These are phyloP conservation scores for Malus asiatica DNA, from an alignment of 306 rosid species.

Conservation along the genomic window DNA sequence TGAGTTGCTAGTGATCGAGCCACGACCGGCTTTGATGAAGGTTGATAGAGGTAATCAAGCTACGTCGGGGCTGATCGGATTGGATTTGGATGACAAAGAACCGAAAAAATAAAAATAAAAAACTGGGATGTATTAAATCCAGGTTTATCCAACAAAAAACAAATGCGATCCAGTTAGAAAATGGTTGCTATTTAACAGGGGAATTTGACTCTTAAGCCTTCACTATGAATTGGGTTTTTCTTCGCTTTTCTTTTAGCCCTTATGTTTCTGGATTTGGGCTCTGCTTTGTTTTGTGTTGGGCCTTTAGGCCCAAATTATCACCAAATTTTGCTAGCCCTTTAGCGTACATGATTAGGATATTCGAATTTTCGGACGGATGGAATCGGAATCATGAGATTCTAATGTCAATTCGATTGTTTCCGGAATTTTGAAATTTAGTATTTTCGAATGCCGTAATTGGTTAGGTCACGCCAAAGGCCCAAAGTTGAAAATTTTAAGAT, in stretches of 20 bases:
- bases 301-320: background rate
- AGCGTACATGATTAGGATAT: too few species aligned
- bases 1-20: background rate
- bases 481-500: too few species aligned
- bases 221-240: background rate
- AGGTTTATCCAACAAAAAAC: background rate
- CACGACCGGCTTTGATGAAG: background rate
- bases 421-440: too few species aligned
- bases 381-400: too few species aligned
- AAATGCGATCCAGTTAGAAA: background rate
- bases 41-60: background rate
- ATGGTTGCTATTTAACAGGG: background rate
- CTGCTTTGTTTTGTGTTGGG: background rate
- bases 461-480: too few species aligned
- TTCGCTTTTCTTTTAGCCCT: background rate
- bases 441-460: too few species aligned
- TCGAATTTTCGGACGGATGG: too few species aligned
- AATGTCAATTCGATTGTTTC: too few species aligned
- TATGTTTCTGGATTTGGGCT: background rate
- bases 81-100: background rate
- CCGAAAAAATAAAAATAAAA: too few species aligned
- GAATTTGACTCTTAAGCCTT: background rate
- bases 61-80: background rate
- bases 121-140: background rate
- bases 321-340: background rate